Conservation (phyloP, 2,329 filamentous ascomycete genomes). For the Lecanicillium sp. region DNA sequence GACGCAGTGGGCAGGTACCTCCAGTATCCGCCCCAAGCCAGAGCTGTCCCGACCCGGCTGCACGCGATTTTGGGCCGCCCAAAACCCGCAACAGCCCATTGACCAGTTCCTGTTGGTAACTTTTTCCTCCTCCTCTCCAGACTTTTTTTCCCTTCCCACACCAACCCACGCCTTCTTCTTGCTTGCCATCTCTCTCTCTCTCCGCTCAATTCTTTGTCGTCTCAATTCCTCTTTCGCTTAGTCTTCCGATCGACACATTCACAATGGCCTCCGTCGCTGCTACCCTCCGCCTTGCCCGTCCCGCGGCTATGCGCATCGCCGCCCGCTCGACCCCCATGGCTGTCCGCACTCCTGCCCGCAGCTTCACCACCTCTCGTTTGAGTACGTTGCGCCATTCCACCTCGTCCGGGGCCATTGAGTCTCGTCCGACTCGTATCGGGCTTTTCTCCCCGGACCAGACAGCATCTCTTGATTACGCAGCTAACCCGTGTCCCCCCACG, state of each 20-base stretch:
- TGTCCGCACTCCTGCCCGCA: slow-evolving; percentile 36
- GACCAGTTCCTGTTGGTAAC: neutral
- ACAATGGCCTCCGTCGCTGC: slow-evolving; percentile 58
- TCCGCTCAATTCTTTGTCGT: slow-evolving; percentile 1
- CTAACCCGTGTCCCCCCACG: neutral
- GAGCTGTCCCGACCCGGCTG: neutral
- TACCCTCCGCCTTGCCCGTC: slow-evolving; percentile 45
- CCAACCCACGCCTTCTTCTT: slow-evolving; percentile 1
- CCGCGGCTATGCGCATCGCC: slow-evolving; percentile 34
- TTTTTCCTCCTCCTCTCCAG: slow-evolving; percentile 1
- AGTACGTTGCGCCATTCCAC: slow-evolving; percentile 25
- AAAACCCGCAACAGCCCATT: slow-evolving; percentile 12
- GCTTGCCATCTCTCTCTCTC: neutral
- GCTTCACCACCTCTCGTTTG: slow-evolving; percentile 35
- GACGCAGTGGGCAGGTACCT: neutral
- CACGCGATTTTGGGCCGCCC: slow-evolving; percentile 3
- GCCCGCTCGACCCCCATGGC: slow-evolving; percentile 29
- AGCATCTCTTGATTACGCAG: neutral
- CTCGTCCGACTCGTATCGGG: neutral
- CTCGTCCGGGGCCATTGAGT: slow-evolving; percentile 1
- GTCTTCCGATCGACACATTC: slow-evolving; percentile 16
- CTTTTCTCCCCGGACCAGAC: neutral
- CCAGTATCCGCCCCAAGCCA: neutral
- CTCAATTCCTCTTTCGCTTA: slow-evolving; percentile 3
- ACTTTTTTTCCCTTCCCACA: slow-evolving; percentile 7